phyloP scores from a whole-genome alignment of 2,329 filamentous ascomycete genomes.

The Kalmusia sp. region DNA sequence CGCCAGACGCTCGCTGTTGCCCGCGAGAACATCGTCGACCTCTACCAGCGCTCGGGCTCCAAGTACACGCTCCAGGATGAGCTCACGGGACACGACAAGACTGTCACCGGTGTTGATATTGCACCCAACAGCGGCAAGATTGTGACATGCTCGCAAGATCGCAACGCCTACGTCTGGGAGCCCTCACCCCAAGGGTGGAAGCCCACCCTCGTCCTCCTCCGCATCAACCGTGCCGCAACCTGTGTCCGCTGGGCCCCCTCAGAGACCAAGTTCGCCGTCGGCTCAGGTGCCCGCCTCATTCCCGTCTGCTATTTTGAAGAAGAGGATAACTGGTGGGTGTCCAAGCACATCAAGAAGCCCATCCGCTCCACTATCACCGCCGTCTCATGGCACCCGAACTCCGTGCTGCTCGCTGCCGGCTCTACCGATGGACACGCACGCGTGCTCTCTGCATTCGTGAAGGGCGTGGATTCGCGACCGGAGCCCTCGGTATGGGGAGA shows the following conservation, averaged over 20 bases:
- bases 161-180: slow-evolving; percentile 98
- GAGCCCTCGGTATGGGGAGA: slow-evolving; percentile 93
- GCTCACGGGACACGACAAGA: slow-evolving; percentile 96
- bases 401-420: slow-evolving; percentile 89
- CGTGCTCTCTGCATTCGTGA: slow-evolving; percentile 95
- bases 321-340: slow-evolving; percentile 99
- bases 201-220: slow-evolving; percentile 92
- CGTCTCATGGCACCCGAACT: slow-evolving; percentile 97
- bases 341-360: slow-evolving; percentile 98
- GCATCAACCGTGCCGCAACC: slow-evolving; percentile 95
- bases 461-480: slow-evolving; percentile 86
- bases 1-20: slow-evolving; percentile 87
- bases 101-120: slow-evolving; percentile 94
- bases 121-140: slow-evolving; percentile 89
- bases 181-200: slow-evolving; percentile 92
- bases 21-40: slow-evolving; percentile 86
- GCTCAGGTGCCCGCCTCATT: slow-evolving; percentile 93
- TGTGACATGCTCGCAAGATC: slow-evolving; percentile 97
- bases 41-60: slow-evolving; percentile 77
- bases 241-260: slow-evolving; percentile 97
- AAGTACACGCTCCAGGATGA: slow-evolving; percentile 88
- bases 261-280: slow-evolving; percentile 97
- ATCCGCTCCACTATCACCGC: slow-evolving; percentile 97
- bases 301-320: slow-evolving; percentile 98
- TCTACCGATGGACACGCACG: slow-evolving; percentile 97